These are phyloP conservation scores for Hermanozyma aechmeae DNA, from an alignment of 805 yeast species.

Conservation along the genomic window DNA sequence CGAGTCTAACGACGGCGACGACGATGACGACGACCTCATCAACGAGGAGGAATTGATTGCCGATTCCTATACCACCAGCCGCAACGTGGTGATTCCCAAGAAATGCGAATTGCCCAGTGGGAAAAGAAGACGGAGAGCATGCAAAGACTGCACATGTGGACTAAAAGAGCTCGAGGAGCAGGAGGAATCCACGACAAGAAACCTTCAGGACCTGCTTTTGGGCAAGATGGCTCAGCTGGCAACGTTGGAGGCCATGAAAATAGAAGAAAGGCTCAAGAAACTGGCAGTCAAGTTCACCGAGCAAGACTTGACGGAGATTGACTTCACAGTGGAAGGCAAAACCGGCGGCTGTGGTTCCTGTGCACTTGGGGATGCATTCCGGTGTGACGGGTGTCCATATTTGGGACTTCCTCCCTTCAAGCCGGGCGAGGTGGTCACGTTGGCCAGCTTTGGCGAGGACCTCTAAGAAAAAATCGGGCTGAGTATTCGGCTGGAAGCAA, in stretches of 20 bases:
- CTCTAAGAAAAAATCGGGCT: slow-evolving; percentile 34
- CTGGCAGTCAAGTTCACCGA: slow-evolving; percentile 40
- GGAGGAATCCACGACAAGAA: slow-evolving; percentile 38
- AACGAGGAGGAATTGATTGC: slow-evolving; percentile 35
- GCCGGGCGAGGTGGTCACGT: slow-evolving; percentile 85
- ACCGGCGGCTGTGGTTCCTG: slow-evolving; percentile 98
- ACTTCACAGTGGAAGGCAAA: slow-evolving; percentile 93
- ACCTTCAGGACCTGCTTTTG: slow-evolving; percentile 35
- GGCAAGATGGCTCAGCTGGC: slow-evolving; percentile 43
- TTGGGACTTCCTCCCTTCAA: slow-evolving; percentile 96
- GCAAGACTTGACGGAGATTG: slow-evolving; percentile 80
- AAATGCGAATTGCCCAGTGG: slow-evolving; percentile 45
- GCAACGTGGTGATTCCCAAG: slow-evolving; percentile 46
- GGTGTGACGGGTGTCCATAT: slow-evolving; percentile 98
- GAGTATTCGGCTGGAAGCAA: neutral
- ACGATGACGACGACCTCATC: slow-evolving; percentile 44
- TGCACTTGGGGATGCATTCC: slow-evolving; percentile 93
- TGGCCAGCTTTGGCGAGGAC: slow-evolving; percentile 73
- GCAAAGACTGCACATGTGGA: slow-evolving; percentile 98
- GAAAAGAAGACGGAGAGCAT: slow-evolving; percentile 77
- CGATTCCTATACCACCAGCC: slow-evolving; percentile 13
- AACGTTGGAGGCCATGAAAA: slow-evolving; percentile 42
- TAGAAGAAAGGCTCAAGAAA: slow-evolving; percentile 38
- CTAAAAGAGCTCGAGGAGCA: slow-evolving; percentile 77
- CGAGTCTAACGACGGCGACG: slow-evolving; percentile 34